Conservation (phyloP, 2,329 filamentous ascomycete species). For the Dryadomyces quercivorus region DNA sequence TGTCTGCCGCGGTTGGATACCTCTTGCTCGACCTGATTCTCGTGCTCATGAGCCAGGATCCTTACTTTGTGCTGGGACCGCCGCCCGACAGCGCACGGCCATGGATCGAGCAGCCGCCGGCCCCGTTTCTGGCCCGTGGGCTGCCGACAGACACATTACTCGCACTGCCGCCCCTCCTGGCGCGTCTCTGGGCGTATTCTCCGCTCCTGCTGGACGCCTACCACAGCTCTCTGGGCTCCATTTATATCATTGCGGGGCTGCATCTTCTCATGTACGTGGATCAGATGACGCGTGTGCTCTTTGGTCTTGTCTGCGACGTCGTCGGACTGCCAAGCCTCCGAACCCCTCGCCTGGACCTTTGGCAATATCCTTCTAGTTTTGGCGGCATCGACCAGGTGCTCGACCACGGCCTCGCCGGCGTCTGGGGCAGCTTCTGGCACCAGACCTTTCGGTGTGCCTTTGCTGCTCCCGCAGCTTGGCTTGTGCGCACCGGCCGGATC, state of each 20-base stretch:
- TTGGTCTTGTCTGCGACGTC: neutral
- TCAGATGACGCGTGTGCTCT: slow-evolving; percentile 11
- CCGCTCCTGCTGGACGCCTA: slow-evolving; percentile 34
- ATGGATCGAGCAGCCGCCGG: slow-evolving; percentile 17
- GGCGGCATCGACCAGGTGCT: slow-evolving; percentile 43
- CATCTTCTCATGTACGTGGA: slow-evolving; percentile 43
- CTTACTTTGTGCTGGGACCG: slow-evolving; percentile 56
- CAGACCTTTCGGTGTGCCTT: slow-evolving; percentile 74
- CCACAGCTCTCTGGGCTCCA: slow-evolving; percentile 43
- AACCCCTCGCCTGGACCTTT: slow-evolving; percentile 36
- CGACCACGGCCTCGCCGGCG: slow-evolving; percentile 62
- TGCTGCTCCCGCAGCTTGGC: slow-evolving; percentile 40
- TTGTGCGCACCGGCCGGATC: slow-evolving; percentile 29
- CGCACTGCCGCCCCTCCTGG: slow-evolving; percentile 29
- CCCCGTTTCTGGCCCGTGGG: slow-evolving; percentile 28
- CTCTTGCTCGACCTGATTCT: slow-evolving; percentile 59
- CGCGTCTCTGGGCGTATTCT: slow-evolving; percentile 18
- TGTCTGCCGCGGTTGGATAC: slow-evolving; percentile 43
- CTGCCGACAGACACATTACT: slow-evolving; percentile 3
- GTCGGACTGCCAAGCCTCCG: slow-evolving; percentile 25
- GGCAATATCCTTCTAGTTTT: slow-evolving; percentile 41
- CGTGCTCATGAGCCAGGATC: slow-evolving; percentile 58
- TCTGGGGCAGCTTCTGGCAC: slow-evolving; percentile 86
- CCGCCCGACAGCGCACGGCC: slow-evolving; percentile 11
- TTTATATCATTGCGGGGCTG: slow-evolving; percentile 48